A percentile compares a stretch with the other conserved stretches of the same genome.
Evolutionary conservation across 768 basidiomycete genomes (phyloP).

Genomic region (Rhizopogon roseolus): DNA sequence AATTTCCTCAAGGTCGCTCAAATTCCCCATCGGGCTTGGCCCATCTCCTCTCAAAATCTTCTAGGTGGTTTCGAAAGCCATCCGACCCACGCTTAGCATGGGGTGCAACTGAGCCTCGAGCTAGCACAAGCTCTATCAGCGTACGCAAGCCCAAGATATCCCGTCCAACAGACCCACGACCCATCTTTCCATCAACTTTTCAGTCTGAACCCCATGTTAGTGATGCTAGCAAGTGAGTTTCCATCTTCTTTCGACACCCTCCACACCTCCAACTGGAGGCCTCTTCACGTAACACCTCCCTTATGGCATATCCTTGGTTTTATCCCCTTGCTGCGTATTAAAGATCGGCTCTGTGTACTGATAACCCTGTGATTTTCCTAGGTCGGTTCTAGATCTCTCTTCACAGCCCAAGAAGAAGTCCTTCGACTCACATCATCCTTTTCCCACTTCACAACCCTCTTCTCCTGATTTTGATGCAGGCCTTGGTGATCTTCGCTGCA

Average conservation of each 20-base stretch:
- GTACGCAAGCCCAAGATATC: constrained; percentile 75
- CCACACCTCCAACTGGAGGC: no score
- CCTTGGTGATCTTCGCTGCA: constrained; percentile 62
- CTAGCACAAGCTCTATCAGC: constrained; percentile 39
- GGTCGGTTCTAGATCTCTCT: constrained; percentile 66
- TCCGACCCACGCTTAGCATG: constrained; percentile 45
- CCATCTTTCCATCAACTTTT: constrained; percentile 44
- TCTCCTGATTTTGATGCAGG: constrained; percentile 28
- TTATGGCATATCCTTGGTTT: background rate
- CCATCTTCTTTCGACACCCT: background rate
- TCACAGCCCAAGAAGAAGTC: constrained; percentile 36
- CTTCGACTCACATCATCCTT: constrained; percentile 34
- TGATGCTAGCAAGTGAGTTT: constrained; percentile 50
- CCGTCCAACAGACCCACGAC: constrained; percentile 77
- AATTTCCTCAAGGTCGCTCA: constrained; percentile 46
- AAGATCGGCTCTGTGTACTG: constrained; percentile 7
- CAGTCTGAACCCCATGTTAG: constrained; percentile 43
- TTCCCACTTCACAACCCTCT: constrained; percentile 25
- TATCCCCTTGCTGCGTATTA: background rate
- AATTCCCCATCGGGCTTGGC: constrained; percentile 62
- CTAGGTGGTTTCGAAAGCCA: constrained; percentile 69
- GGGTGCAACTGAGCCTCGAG: constrained; percentile 39
- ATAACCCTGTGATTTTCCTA: constrained; percentile 25
- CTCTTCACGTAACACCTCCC: background rate
- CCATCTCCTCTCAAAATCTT: constrained; percentile 60